phyloP scores from a whole-genome alignment of 176 grass and related monocot species.

The Lolium rigidum region DNA sequence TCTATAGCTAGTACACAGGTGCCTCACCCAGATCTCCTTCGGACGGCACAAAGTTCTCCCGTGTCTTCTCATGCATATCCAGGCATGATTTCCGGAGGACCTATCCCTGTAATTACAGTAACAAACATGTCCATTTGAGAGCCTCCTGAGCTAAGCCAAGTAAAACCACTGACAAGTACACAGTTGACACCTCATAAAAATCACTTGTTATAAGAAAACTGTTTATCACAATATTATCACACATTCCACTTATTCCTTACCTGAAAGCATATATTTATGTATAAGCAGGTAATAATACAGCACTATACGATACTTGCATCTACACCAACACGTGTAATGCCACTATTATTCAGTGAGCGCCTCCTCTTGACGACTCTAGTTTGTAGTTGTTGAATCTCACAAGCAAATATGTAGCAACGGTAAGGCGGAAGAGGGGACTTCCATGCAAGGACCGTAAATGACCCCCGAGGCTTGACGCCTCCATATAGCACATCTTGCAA shows the following conservation, averaged over 20 bases:
- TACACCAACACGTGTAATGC: neutral
- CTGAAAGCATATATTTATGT: neutral
- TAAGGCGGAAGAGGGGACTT: constrained; percentile 27
- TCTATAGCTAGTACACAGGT: neutral
- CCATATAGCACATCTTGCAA: neutral
- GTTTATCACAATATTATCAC: neutral
- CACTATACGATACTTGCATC: neutral
- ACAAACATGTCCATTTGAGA: neutral
- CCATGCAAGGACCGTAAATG: constrained; percentile 11
- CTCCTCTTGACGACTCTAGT: neutral
- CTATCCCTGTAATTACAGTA: neutral
- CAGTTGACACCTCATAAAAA: neutral
- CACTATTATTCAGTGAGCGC: neutral
- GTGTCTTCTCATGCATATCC: no score
- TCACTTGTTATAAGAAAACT: neutral
- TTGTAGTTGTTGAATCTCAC: neutral
- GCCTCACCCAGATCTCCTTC: no score
- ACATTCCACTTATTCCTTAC: neutral
- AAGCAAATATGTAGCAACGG: neutral
- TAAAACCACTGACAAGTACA: neutral
- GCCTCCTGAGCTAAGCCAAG: neutral
- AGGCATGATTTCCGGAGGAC: neutral
- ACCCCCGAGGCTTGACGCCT: neutral
- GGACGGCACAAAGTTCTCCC: no score
- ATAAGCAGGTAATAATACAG: neutral